A percentile compares a stretch with the other conserved stretches of the same genome.
Evolutionary conservation across 1,284 basidiomycete genomes (phyloP).

Genomic region (Paramarasmius palmivorus): DNA sequence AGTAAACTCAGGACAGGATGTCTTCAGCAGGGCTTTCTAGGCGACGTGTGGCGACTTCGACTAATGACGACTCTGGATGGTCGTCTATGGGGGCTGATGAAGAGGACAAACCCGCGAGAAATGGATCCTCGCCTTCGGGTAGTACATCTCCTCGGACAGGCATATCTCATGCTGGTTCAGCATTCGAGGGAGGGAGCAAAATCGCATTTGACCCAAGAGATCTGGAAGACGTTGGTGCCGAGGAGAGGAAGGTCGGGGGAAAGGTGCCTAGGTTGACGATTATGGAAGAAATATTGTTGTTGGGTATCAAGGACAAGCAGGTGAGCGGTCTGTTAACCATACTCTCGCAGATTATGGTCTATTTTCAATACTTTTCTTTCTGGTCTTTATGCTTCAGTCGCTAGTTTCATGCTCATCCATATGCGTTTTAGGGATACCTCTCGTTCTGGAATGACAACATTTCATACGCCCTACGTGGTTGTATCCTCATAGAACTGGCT

Average conservation of each 20-base stretch:
- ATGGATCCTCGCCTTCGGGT: background rate
- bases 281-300: constrained; percentile 94
- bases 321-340: constrained; percentile 54
- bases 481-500: constrained; percentile 93
- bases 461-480: constrained; percentile 92
- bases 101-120: background rate
- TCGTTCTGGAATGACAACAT: constrained; percentile 99
- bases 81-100: background rate
- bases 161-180: constrained; percentile 63
- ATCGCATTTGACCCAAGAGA: constrained; percentile 96
- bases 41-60: constrained; percentile 27
- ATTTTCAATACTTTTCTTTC: too few species aligned
- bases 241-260: constrained; percentile 66
- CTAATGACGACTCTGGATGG: constrained; percentile 34
- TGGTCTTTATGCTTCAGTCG: background rate
- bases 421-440: constrained; percentile 71
- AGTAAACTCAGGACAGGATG: too few species aligned
- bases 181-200: constrained; percentile 80
- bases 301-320: constrained; percentile 91
- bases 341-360: too few species aligned
- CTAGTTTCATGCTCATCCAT: background rate
- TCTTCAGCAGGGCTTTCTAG: constrained; percentile 20
- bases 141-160: constrained; percentile 2
- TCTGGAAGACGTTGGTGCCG: constrained; percentile 71
- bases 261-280: constrained; percentile 87